These are phyloP conservation scores for Phytophthora colocasiae DNA, from an alignment of 352 stramenopile genomes.

Conservation along the genomic window DNA sequence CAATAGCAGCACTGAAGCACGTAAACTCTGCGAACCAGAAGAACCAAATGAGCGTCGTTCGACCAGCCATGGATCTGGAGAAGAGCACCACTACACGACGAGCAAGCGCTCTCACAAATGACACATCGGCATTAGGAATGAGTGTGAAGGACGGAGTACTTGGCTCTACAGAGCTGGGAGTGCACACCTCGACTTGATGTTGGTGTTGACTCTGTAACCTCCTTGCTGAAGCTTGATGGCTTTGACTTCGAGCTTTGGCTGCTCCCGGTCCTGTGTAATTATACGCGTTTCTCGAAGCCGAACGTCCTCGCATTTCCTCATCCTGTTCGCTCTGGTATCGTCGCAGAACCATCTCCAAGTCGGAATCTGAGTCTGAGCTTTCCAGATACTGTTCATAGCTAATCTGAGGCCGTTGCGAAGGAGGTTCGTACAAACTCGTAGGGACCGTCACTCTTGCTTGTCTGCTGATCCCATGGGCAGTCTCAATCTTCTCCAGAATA, in stretches of 20 bases:
- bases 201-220: constrained; percentile 27
- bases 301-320: not conserved
- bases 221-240: constrained; percentile 35
- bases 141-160: constrained; percentile 39
- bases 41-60: constrained; percentile 57
- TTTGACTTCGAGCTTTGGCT: constrained; percentile 19
- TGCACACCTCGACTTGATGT: constrained; percentile 23
- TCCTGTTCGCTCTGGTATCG: constrained; percentile 5
- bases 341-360: constrained; percentile 27
- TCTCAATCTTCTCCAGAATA: constrained; percentile 65
- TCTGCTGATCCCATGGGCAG: constrained; percentile 60
- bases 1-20: constrained; percentile 30
- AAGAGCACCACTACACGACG: constrained; percentile 56
- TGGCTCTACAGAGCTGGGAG: constrained; percentile 25
- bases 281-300: constrained; percentile 1
- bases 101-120: constrained; percentile 43
- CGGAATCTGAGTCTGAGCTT: constrained; percentile 34
- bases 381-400: constrained; percentile 35
- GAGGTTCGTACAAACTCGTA: constrained; percentile 67
- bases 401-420: constrained; percentile 36
- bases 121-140: constrained; percentile 36
- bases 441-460: constrained; percentile 61
- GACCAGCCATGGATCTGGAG: constrained; percentile 40
- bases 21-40: constrained; percentile 42
- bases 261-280: constrained; percentile 30